Percentiles rank a stretch among this genome's conserved stretches.
phyloP scores from a whole-genome alignment of 305 asterid genomes.

The Stenogyne calaminthoides region DNA sequence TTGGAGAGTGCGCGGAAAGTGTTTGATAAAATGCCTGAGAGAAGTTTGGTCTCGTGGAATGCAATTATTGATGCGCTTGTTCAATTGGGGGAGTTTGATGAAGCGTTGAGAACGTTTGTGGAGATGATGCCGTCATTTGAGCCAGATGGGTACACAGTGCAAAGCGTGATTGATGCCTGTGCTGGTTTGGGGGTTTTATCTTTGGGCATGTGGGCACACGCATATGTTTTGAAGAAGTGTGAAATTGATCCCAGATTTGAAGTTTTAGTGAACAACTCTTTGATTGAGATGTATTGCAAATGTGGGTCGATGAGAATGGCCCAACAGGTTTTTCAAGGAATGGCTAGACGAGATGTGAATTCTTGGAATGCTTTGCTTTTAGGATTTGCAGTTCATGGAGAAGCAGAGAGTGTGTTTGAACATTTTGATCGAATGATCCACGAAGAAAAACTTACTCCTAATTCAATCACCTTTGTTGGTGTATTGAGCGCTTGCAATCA shows the following conservation, averaged over 20 bases:
- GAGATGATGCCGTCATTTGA: constrained; percentile 57
- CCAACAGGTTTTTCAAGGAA: constrained; percentile 56
- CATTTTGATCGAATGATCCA: constrained; percentile 54
- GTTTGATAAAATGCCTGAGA: constrained; percentile 72
- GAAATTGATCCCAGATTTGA: constrained; percentile 39
- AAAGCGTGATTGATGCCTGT: constrained; percentile 72
- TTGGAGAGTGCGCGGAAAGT: constrained; percentile 46
- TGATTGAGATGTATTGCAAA: constrained; percentile 76
- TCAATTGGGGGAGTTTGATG: constrained; percentile 62
- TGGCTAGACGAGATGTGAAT: constrained; percentile 59
- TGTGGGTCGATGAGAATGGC: constrained; percentile 72
- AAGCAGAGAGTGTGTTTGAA: constrained; percentile 49
- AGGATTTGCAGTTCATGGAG: constrained; percentile 72
- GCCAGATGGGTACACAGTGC: constrained; percentile 79
- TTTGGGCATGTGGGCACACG: constrained; percentile 75
- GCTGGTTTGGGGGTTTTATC: constrained; percentile 74
- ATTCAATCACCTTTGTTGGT: constrained; percentile 76
- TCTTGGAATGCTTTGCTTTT: constrained; percentile 72
- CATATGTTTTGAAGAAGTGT: constrained; percentile 46
- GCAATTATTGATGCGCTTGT: constrained; percentile 67
- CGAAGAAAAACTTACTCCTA: constrained; percentile 50
- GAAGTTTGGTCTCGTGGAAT: constrained; percentile 80
- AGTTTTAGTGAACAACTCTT: constrained; percentile 54
- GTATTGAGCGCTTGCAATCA: constrained; percentile 71
- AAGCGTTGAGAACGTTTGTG: constrained; percentile 50